phyloP scores from a whole-genome alignment of 2,329 filamentous ascomycete species.

The Didymella exigua region DNA sequence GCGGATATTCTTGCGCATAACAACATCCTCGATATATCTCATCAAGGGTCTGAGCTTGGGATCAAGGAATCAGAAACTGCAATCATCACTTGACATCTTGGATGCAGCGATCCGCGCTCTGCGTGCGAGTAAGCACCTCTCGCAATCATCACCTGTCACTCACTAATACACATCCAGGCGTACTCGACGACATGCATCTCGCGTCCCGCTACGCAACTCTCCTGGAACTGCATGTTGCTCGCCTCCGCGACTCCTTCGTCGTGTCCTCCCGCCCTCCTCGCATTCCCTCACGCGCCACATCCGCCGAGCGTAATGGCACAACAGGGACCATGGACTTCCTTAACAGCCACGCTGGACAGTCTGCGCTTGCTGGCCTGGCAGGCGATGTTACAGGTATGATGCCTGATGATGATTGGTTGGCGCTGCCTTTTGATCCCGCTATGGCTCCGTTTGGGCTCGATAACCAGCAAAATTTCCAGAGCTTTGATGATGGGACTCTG shows the following conservation, averaged over 20 bases:
- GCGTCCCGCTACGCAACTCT: slow-evolving; percentile 58
- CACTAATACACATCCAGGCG: slow-evolving; percentile 35
- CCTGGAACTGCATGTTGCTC: slow-evolving; percentile 51
- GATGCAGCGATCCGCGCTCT: slow-evolving; percentile 57
- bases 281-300: slow-evolving; percentile 39
- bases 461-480: slow-evolving; percentile 43
- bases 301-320: slow-evolving; percentile 38
- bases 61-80: slow-evolving; percentile 56
- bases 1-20: slow-evolving; percentile 60
- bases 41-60: slow-evolving; percentile 59
- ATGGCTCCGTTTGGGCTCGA: slow-evolving; percentile 49
- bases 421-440: slow-evolving; percentile 47
- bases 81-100: slow-evolving; percentile 56
- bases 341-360: slow-evolving; percentile 45
- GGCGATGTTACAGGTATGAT: slow-evolving; percentile 44
- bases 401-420: slow-evolving; percentile 48
- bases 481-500: slow-evolving; percentile 47
- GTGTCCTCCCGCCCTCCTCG: slow-evolving; percentile 45
- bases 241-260: slow-evolving; percentile 46
- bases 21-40: slow-evolving; percentile 61
- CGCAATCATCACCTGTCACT: not conserved
- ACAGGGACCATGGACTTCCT: slow-evolving; percentile 44
- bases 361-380: slow-evolving; percentile 42
- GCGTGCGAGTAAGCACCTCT: slow-evolving; percentile 44
- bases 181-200: slow-evolving; percentile 59